These are phyloP conservation scores for Linnemannia hyalina DNA, from an alignment of 192 early-diverging fungal genomes.

Conservation along the genomic window DNA sequence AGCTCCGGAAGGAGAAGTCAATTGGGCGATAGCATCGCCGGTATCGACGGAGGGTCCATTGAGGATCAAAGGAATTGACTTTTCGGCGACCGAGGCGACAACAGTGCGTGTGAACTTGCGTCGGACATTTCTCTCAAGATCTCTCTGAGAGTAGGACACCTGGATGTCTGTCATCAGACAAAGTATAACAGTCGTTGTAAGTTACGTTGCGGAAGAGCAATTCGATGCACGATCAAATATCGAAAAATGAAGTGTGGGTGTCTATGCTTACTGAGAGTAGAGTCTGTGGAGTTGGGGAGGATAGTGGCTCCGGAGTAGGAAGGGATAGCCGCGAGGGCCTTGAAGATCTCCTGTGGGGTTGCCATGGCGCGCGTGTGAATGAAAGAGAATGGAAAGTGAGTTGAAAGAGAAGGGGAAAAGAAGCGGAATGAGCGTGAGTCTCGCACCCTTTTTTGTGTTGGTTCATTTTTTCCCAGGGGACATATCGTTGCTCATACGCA, in stretches of 20 bases:
- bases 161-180: slow-evolving; percentile 38
- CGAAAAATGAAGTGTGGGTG: background rate
- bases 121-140: slow-evolving; percentile 65
- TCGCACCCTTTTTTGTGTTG: background rate
- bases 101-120: slow-evolving; percentile 58
- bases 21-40: slow-evolving; percentile 43
- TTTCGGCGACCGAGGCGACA: slow-evolving; percentile 51
- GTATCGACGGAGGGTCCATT: slow-evolving; percentile 47
- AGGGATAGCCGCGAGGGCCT: slow-evolving; percentile 48
- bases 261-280: slow-evolving; percentile 28
- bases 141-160: slow-evolving; percentile 60
- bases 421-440: background rate
- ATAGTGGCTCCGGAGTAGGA: slow-evolving; percentile 46
- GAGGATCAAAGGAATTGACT: slow-evolving; percentile 36
- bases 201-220: background rate
- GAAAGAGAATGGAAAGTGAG: background rate
- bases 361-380: slow-evolving; percentile 23
- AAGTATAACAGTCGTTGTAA: background rate
- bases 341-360: slow-evolving; percentile 50
- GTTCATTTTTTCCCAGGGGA: background rate
- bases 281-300: slow-evolving; percentile 37
- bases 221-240: background rate
- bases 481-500: too few species aligned
- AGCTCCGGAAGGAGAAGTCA: slow-evolving; percentile 54
- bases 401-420: background rate